Percentiles rank a stretch among this genome's conserved stretches.
Evolutionary conservation across 129 eudicot species (phyloP).

Genomic region (Erigeron canadensis): DNA sequence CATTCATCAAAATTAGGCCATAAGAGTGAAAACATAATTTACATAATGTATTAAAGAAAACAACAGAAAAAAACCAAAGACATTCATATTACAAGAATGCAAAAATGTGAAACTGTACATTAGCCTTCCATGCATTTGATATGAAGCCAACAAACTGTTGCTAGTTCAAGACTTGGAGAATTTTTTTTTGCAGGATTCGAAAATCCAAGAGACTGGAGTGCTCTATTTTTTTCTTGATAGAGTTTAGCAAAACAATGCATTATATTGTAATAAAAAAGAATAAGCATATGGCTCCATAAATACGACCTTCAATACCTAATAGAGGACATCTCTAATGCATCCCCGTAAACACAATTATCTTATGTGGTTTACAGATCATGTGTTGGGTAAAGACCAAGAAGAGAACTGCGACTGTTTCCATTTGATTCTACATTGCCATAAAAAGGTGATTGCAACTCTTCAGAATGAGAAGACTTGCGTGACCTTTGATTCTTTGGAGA

Average conservation of each 20-base stretch:
- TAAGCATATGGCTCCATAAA: constrained; percentile 6
- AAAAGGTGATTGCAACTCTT: constrained; percentile 64
- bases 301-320: constrained; percentile 8
- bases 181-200: constrained; percentile 28
- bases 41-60: neutral
- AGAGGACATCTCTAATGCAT: constrained; percentile 2
- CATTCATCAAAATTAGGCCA: constrained; percentile 1
- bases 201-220: constrained; percentile 4
- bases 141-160: constrained; percentile 15
- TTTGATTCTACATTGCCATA: constrained; percentile 53
- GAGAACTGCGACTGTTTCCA: constrained; percentile 61
- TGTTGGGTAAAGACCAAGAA: constrained; percentile 54
- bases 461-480: constrained; percentile 88
- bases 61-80: neutral
- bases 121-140: constrained; percentile 16
- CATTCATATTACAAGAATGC: constrained; percentile 20
- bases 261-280: constrained; percentile 24
- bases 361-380: constrained; percentile 35
- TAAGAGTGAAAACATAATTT: neutral
- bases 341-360: neutral
- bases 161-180: constrained; percentile 13
- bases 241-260: constrained; percentile 24
- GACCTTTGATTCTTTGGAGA: constrained; percentile 73
- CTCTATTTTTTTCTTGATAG: constrained; percentile 16
- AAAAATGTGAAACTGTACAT: constrained; percentile 27